Evolutionary conservation across 306 rosid genomes (phyloP), one percentile per base, ranked within the genome.

Genomic region (Luffa aegyptiaca): DNA sequence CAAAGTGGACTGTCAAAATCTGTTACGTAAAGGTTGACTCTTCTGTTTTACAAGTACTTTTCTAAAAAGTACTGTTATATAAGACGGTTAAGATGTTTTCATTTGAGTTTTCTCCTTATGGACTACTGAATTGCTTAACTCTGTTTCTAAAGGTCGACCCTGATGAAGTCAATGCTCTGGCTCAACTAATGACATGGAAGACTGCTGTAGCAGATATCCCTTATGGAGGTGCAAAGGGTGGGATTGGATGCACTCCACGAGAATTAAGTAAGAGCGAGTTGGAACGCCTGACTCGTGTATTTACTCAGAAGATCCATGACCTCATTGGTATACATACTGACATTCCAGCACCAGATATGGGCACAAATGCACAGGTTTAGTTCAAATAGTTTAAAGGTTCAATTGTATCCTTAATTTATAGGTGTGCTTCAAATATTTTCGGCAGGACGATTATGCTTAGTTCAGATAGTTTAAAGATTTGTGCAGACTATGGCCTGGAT

Each of bases 121-220:
- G 16, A 61, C 52, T 17, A 69, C 13, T 81, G 66, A 76, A 79
- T 59, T 51, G 44, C 56, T 73, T 57, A 36, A 55, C 72, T 70
- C 16, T 37, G 82, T 52, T 20, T 4, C 37, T 36, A 64, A 74
- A 89, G 93, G 91, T 89, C 81, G 91, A 89, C 81, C 93, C 88
- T 33, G 93, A 89, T 86, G 93, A 89, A 80, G 93, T 89, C 10
- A 89, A 89, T 80, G 91, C 93, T 63, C 75, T 89, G 79, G 87
- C 93, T 77, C 93, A 89, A 83, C 93, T 89, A 44, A 89, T 88
- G 93, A 88, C 93, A 45, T 89, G 93, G 93, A 89, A 89, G 87
- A 87, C 93, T 84, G 93, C 91, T 9, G 93, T 89, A 68, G 93
- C 80, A 33, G 85, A 89, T 81, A 88, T 87, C 78, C 93, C 93